Conservation (phyloP, 164 flowering plant species). For the Liriodendron chinense region DNA sequence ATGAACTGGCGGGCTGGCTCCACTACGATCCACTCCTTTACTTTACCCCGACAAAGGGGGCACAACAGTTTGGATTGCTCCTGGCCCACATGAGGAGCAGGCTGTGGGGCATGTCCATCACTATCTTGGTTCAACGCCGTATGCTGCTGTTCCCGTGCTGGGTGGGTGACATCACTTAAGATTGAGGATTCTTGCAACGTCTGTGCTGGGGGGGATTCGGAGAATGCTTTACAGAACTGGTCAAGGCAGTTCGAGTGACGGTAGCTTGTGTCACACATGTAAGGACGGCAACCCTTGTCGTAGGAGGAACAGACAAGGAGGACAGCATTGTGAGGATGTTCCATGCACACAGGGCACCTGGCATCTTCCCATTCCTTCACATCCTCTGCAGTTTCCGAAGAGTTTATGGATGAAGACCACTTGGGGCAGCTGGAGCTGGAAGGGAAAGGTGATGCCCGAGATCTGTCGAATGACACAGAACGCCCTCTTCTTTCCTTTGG, state of each 20-base stretch:
- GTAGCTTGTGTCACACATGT: conserved; percentile 91
- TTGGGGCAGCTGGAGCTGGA: conserved; percentile 45
- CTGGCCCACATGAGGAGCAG: conserved; percentile 22
- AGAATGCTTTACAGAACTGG: conserved; percentile 54
- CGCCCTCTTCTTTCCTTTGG: conserved; percentile 57
- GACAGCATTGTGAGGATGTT: conserved; percentile 91
- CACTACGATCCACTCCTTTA: conserved; percentile 68
- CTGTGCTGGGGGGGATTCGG: not conserved
- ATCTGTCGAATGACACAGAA: conserved; percentile 53
- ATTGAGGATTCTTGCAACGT: not conserved
- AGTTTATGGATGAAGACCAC: conserved; percentile 30
- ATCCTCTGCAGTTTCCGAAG: conserved; percentile 29
- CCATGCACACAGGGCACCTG: conserved; percentile 92
- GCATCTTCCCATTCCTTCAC: conserved; percentile 85
- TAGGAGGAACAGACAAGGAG: conserved; percentile 73
- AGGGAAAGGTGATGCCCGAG: conserved; percentile 55
- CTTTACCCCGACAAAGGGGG: conserved; percentile 79
- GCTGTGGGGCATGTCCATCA: not conserved
- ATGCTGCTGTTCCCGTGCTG: not conserved
- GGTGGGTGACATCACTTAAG: not conserved
- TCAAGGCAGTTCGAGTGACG: conserved; percentile 90
- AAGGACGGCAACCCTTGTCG: conserved; percentile 86
- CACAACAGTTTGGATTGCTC: conserved; percentile 33
- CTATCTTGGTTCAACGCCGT: not conserved
- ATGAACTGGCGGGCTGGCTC: conserved; percentile 71